Evolutionary conservation across 164 flowering plant genomes (phyloP).

Genomic region (Magnolia kwangsiensis): DNA sequence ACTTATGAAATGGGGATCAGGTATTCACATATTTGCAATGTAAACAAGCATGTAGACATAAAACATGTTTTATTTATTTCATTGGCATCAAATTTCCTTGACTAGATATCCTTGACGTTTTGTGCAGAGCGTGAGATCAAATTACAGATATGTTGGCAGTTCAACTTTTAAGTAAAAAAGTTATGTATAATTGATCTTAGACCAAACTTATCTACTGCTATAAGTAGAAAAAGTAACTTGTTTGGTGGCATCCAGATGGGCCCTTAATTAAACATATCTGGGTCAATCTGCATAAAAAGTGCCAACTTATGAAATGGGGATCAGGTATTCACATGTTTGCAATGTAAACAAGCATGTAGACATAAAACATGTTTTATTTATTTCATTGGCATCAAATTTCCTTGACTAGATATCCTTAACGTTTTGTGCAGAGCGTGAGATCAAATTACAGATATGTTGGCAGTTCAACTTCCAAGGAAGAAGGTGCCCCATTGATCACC

Average conservation of each 20-base stretch:
- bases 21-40: no score
- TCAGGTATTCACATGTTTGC: no score
- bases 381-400: background rate
- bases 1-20: no score
- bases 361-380: background rate
- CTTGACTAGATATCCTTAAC: background rate
- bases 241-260: no score
- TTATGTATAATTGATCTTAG: no score
- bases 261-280: no score
- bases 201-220: no score
- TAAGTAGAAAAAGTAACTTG: no score
- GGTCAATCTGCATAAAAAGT: no score
- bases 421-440: constrained; percentile 53
- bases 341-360: no score
- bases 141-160: constrained; percentile 33
- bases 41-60: no score
- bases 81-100: background rate
- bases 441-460: constrained; percentile 43
- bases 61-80: background rate
- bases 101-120: background rate
- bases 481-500: constrained; percentile 9
- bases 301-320: no score
- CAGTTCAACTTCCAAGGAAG: constrained; percentile 21
- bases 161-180: constrained; percentile 10
- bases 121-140: constrained; percentile 63